A percentile compares a stretch with the other conserved stretches of the same genome.
Conservation (phyloP, 148 eudicot species). For the Oxyria digyna region DNA sequence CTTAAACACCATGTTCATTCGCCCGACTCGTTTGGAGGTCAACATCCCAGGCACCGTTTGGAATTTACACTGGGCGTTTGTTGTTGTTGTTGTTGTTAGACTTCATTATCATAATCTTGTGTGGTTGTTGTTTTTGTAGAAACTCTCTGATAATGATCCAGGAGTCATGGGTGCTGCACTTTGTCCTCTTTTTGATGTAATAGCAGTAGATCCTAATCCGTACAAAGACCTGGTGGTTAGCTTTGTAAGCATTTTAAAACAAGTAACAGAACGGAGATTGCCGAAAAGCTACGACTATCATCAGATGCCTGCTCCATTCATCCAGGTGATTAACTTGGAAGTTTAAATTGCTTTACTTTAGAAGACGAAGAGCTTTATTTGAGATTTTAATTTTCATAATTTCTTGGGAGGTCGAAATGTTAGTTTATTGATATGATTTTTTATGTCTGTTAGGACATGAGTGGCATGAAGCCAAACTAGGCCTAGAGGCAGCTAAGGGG, state of each 20-base stretch:
- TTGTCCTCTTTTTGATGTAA: conserved; percentile 84
- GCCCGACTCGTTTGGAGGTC: too few relatives aligned
- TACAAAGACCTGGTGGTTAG: conserved; percentile 83
- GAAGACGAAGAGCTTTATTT: neutral
- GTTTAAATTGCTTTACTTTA: neutral
- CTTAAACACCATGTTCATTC: neutral
- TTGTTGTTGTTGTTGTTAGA: too few relatives aligned
- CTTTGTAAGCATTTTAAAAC: conserved; percentile 89
- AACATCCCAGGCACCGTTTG: too few relatives aligned
- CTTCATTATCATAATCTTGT: neutral
- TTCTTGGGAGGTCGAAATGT: too few relatives aligned
- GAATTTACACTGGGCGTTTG: too few relatives aligned
- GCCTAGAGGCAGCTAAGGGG: too few relatives aligned
- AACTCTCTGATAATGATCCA: conserved; percentile 91
- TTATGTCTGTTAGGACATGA: too few relatives aligned
- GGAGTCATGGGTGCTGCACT: conserved; percentile 97
- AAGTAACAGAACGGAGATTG: conserved; percentile 93
- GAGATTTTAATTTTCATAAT: neutral
- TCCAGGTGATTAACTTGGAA: conserved; percentile 39
- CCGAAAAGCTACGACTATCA: conserved; percentile 97
- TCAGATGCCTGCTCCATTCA: conserved; percentile 99
- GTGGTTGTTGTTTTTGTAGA: conserved; percentile 27
- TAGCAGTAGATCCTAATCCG: conserved; percentile 53
- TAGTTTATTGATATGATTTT: neutral
- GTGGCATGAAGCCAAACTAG: too few relatives aligned